Base-by-base conservation (phyloP, 2,329 filamentous ascomycete species). In the Talaromyces sp. region DNA sequence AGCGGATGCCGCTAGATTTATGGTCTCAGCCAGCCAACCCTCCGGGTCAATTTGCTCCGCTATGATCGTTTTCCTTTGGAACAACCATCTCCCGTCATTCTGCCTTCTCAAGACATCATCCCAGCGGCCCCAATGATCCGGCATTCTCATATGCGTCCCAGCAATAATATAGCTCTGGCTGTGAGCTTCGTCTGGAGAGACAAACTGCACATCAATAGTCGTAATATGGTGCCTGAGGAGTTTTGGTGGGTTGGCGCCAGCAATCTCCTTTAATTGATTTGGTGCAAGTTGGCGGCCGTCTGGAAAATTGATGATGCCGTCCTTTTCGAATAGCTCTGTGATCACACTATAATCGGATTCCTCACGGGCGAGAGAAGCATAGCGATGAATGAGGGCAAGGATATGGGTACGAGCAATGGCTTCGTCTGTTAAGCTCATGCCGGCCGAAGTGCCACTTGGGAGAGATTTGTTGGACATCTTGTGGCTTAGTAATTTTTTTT, bases 121-220 rank as follows among this genome's bases (percentile, higher is more conserved):
- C 40, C 47, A 53, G 16, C 23, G 50, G 9, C 50, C 57, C 57
- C 23, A 44, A 40, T 59, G 57, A 44, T 42, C 57, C 18, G 57
- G 47, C 33, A 59, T 30, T 31, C 31, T 54, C n/a, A 59, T 23
- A 59, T 42, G 57, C n/a, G 57, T 53, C 4, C 57, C 47, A 50
- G 57, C 44, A 7, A 59, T 44, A 16, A 59, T 4, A 44, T 44
- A 54, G 16, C 31, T 59, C 16, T 59, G 33, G 34, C 16, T n/a
- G n/a, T 12, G 50, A 5, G 57, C 50, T 31, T 53, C 57, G 47
- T 53, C 36, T n/a, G 34, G 18, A 36, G 23, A 56, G 12, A 28
- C 12, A 40, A 42, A 30, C 27, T 36, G 36, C 34, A 42, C 18
- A 14, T 56, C 27, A n/a, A 56, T 44, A 44, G 27, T 36, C 16